Evolutionary conservation across 73 alveolate species (phyloP), one percentile per base, ranked within the genome.

Genomic region (Paramecium caudatum): DNA sequence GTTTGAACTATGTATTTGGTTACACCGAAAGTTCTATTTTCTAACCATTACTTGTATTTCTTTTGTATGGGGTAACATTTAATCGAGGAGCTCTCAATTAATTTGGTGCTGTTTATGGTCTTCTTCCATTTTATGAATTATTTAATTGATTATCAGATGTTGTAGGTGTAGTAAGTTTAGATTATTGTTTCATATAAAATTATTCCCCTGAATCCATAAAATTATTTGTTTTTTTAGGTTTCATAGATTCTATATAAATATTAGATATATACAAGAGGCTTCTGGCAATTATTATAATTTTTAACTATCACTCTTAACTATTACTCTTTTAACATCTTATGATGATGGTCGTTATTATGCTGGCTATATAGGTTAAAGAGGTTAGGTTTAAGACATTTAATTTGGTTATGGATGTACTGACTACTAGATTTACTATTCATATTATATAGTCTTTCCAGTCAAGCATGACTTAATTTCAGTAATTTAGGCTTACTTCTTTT

Each of bases 141-240:
- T n/a, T 12, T 48, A 12, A 30, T 48, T 48, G 5, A 5, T 7
- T 48, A 5, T 16, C 30, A 5, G 30, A n/a, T n/a, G n/a, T 48
- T 48, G 30, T 48, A 9, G 15, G 70, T 7, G 9, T 48, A 9
- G 15, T n/a, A n/a, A n/a, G 7, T 12, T 12, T n/a, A n/a, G n/a
- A n/a, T 15, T 74, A 17, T 1, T 41, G 19, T 74, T 74, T 74
- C 39, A 74, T 21, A 41, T 39, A 74, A 23, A 74, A 74, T 9
- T 74, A 43, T 10, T 74, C 88, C 8, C 88, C 88, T 41, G 69
- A 41, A 39, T 74, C 88, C 88, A 74, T 74, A 43, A n/a, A 74
- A 74, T 17, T 74, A 21, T 74, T 55, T 55, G 80, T 3, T 55
- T 55, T 55, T 23, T 55, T 55, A 7, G 80, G 80, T 10, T 55